Conservation (phyloP, 306 rosid genomes). For the Sicyos baderoa region DNA sequence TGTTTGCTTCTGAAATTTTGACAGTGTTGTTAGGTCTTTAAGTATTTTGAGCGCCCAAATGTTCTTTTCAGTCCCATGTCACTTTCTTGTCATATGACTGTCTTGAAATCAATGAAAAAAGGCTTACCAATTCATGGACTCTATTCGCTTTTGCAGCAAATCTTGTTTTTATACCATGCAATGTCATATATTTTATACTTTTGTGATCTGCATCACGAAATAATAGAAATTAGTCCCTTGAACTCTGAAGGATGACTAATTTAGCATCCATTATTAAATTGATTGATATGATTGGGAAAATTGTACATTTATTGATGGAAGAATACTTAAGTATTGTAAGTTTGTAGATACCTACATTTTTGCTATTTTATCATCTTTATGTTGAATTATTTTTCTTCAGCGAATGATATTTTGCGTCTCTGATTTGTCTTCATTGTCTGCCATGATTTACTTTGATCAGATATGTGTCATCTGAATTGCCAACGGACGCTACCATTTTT, state of each 20-base stretch:
- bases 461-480: slow-evolving; percentile 75
- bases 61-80: slow-evolving; percentile 19
- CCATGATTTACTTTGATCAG: slow-evolving; percentile 34
- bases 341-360: neutral
- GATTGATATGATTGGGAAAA: neutral
- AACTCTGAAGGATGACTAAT: neutral
- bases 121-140: slow-evolving; percentile 6
- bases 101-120: slow-evolving; percentile 2
- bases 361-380: neutral
- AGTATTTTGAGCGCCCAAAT: slow-evolving; percentile 4
- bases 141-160: slow-evolving; percentile 1
- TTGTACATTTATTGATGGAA: neutral
- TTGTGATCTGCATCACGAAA: slow-evolving; percentile 5
- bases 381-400: neutral
- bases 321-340: neutral
- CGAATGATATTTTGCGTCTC: neutral
- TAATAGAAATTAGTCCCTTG: neutral
- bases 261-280: neutral
- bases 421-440: slow-evolving; percentile 2
- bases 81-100: slow-evolving; percentile 16
- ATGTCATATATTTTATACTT: neutral
- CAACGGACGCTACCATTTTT: slow-evolving; percentile 58
- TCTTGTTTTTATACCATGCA: slow-evolving; percentile 8
- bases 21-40: slow-evolving; percentile 1
- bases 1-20: neutral